Evolutionary conservation across 768 basidiomycete species (phyloP).

Genomic region (Vararia minispora): DNA sequence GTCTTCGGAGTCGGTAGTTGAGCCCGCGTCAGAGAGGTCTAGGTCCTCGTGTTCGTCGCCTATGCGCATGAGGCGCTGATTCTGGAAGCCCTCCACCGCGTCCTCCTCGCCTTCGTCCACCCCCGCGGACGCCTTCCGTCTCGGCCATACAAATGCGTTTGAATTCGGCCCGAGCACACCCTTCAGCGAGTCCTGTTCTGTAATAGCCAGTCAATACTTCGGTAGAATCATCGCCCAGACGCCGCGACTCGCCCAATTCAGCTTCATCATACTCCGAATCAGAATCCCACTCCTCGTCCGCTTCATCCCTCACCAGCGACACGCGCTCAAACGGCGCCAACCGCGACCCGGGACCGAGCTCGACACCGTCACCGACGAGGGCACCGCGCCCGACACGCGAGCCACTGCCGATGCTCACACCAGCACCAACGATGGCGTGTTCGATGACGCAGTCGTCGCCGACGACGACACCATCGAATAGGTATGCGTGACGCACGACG

Average conservation of each 20-base stretch:
- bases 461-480: slow-evolving; percentile 70
- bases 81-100: slow-evolving; percentile 48
- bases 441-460: slow-evolving; percentile 63
- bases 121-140: slow-evolving; percentile 29
- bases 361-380: slow-evolving; percentile 73
- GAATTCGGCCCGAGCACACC: slow-evolving; percentile 52
- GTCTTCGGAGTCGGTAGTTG: slow-evolving; percentile 39
- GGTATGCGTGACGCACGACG: slow-evolving; percentile 63
- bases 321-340: slow-evolving; percentile 65
- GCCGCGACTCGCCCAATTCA: slow-evolving; percentile 53
- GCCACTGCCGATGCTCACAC: slow-evolving; percentile 59
- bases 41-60: slow-evolving; percentile 58
- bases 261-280: slow-evolving; percentile 55
- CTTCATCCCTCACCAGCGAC: slow-evolving; percentile 33
- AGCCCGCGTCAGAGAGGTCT: slow-evolving; percentile 47
- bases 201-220: neutral
- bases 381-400: slow-evolving; percentile 64
- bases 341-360: slow-evolving; percentile 60
- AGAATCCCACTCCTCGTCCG: slow-evolving; percentile 15
- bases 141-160: slow-evolving; percentile 78
- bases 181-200: slow-evolving; percentile 39
- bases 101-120: slow-evolving; percentile 56
- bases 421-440: slow-evolving; percentile 71
- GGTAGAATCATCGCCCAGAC: no score
- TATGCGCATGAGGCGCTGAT: slow-evolving; percentile 69